Percentiles rank a stretch among this genome's conserved stretches.
These are phyloP conservation scores for Trametes sp. DNA, from an alignment of 1,284 basidiomycete genomes.

Conservation along the genomic window DNA sequence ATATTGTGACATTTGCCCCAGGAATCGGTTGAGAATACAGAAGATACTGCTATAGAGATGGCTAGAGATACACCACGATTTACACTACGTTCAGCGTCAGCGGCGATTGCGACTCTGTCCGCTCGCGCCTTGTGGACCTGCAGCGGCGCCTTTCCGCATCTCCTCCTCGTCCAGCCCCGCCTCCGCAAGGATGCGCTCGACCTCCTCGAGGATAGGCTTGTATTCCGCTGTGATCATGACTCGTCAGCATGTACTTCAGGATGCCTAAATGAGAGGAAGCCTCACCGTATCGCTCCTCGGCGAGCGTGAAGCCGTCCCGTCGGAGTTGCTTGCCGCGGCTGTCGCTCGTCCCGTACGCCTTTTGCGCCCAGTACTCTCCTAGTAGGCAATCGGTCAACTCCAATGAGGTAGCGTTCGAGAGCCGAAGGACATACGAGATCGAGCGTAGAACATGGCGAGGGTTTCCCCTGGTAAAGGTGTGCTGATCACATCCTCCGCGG, in stretches of 20 bases:
- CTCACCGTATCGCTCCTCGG: conserved; percentile 60
- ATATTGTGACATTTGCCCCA: too few species aligned
- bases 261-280: not conserved
- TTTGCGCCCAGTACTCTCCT: conserved; percentile 87
- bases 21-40: not conserved
- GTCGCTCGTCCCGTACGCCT: conserved; percentile 67
- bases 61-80: too few species aligned
- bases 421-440: conserved; percentile 62
- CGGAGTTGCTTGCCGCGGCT: conserved; percentile 84
- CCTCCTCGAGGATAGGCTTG: conserved; percentile 81
- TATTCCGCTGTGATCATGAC: conserved; percentile 58
- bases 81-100: conserved; percentile 32
- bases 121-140: conserved; percentile 43
- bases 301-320: conserved; percentile 80
- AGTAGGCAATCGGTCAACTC: not conserved
- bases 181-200: conserved; percentile 85
- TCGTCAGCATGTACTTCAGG: not conserved
- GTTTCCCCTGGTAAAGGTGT: conserved; percentile 93
- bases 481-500: conserved; percentile 78
- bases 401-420: not conserved
- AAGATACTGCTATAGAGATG: not conserved
- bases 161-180: conserved; percentile 91
- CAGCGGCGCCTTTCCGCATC: conserved; percentile 62
- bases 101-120: conserved; percentile 64
- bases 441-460: conserved; percentile 84